These are phyloP conservation scores for Colletotrichum horii DNA, from an alignment of 2,329 filamentous ascomycete genomes.

Conservation along the genomic window DNA sequence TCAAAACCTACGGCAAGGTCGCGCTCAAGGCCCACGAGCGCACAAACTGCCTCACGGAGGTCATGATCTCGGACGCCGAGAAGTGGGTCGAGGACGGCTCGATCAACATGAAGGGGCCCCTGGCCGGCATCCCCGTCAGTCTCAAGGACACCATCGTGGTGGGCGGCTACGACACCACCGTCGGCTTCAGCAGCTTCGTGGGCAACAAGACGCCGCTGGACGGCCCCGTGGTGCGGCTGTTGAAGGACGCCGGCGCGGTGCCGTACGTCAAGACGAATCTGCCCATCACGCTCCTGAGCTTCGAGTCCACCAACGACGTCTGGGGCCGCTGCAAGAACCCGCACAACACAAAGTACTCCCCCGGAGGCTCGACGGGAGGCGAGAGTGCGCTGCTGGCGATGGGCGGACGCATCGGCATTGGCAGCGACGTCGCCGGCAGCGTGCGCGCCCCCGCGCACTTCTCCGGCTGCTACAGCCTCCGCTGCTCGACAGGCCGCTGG, in stretches of 20 bases:
- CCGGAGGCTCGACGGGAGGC: conserved; percentile 87
- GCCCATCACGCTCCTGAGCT: conserved; percentile 84
- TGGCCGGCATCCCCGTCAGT: conserved; percentile 87
- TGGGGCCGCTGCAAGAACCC: conserved; percentile 88
- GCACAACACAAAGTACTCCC: conserved; percentile 82
- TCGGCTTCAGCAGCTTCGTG: conserved; percentile 79
- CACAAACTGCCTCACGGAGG: conserved; percentile 90
- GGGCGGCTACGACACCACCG: conserved; percentile 80
- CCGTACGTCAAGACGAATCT: conserved; percentile 94
- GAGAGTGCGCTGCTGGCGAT: conserved; percentile 84
- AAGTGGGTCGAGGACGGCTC: conserved; percentile 65
- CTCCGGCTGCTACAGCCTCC: conserved; percentile 84
- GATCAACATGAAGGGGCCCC: conserved; percentile 77
- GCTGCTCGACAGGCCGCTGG: conserved; percentile 90
- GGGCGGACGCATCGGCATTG: conserved; percentile 85
- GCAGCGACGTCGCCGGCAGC: conserved; percentile 89
- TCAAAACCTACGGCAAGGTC: conserved; percentile 87
- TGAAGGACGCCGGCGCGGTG: conserved; percentile 87
- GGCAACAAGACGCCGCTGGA: conserved; percentile 71
- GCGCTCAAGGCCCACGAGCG: conserved; percentile 82
- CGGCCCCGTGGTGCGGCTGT: conserved; percentile 73
- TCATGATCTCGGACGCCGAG: conserved; percentile 81
- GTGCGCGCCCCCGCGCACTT: conserved; percentile 89
- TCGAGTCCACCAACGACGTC: conserved; percentile 78
- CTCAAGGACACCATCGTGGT: conserved; percentile 84